These are phyloP conservation scores for Euphrasia confusa DNA, from an alignment of 257 asterid species.

Conservation along the genomic window DNA sequence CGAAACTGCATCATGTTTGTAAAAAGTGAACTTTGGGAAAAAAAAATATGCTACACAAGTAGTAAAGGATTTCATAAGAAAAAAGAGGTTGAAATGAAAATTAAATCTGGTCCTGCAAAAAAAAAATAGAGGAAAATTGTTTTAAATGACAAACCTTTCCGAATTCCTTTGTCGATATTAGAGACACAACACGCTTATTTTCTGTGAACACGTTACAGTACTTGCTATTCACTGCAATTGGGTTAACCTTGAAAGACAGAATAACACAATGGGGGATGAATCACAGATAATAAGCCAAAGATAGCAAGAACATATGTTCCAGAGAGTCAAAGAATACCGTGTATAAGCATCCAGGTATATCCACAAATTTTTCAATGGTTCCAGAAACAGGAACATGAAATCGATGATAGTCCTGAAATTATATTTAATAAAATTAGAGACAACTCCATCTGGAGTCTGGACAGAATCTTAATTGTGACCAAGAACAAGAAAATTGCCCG, in stretches of 20 bases:
- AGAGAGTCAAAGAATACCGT: conserved; percentile 47
- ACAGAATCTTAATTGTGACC: conserved; percentile 5
- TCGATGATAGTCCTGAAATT: conserved; percentile 91
- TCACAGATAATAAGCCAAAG: conserved; percentile 26
- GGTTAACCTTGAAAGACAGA: conserved; percentile 72
- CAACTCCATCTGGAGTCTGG: not conserved
- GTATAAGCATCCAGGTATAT: conserved; percentile 86
- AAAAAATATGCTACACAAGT: conserved; percentile 1
- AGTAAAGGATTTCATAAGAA: conserved; percentile 1
- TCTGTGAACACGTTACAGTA: conserved; percentile 97
- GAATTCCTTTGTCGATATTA: conserved; percentile 76
- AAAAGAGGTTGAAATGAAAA: not conserved
- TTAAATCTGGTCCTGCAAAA: not conserved
- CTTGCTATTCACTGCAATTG: conserved; percentile 99
- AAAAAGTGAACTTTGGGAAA: not conserved
- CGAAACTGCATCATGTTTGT: conserved; percentile 2
- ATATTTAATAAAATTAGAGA: not conserved
- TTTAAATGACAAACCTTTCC: conserved; percentile 72
- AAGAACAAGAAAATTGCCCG: conserved; percentile 18
- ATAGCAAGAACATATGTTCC: conserved; percentile 14
- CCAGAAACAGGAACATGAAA: conserved; percentile 96
- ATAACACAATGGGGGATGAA: conserved; percentile 25
- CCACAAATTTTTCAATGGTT: conserved; percentile 68
- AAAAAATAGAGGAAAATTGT: conserved; percentile 12
- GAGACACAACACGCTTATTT: conserved; percentile 79